Evolutionary conservation across 371 early-diverging fungal species (phyloP).

Genomic region (Actinomortierella ambigua): DNA sequence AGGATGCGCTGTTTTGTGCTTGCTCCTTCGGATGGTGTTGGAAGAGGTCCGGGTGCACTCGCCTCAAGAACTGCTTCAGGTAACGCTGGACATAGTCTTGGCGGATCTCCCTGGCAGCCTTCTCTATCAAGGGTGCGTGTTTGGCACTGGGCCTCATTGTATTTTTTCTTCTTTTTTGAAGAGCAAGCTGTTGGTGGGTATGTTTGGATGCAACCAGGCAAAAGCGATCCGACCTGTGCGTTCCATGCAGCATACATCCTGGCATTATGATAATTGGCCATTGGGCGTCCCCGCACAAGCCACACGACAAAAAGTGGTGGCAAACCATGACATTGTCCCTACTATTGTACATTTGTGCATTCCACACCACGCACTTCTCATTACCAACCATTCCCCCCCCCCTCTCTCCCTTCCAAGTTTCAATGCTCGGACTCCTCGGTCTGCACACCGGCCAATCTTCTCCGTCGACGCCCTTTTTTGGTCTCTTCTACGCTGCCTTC

Average conservation of each 20-base stretch:
- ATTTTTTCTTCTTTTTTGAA: background rate
- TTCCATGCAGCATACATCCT: no score
- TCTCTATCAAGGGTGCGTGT: background rate
- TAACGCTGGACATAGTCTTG: constrained; percentile 35
- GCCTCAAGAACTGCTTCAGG: constrained; percentile 29
- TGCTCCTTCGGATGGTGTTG: constrained; percentile 41
- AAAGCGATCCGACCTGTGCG: no score
- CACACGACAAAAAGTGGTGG: no score
- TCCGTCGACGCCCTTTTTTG: constrained; percentile 20
- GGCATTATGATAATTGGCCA: no score
- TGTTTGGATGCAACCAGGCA: no score
- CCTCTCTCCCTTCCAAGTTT: background rate
- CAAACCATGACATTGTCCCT: no score
- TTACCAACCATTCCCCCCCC: no score
- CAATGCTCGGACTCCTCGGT: constrained; percentile 47
- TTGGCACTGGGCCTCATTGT: no score
- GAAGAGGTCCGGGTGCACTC: constrained; percentile 44
- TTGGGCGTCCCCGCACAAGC: no score
- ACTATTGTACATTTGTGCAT: no score
- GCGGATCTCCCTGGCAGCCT: constrained; percentile 16
- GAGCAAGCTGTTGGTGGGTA: no score
- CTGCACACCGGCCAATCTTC: constrained; percentile 30
- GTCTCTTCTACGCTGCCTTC: constrained; percentile 21
- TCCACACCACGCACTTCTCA: no score
- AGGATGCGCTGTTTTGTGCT: constrained; percentile 31